Base-by-base conservation (phyloP, 2,329 filamentous ascomycete species). In the Alternaria sp. region DNA sequence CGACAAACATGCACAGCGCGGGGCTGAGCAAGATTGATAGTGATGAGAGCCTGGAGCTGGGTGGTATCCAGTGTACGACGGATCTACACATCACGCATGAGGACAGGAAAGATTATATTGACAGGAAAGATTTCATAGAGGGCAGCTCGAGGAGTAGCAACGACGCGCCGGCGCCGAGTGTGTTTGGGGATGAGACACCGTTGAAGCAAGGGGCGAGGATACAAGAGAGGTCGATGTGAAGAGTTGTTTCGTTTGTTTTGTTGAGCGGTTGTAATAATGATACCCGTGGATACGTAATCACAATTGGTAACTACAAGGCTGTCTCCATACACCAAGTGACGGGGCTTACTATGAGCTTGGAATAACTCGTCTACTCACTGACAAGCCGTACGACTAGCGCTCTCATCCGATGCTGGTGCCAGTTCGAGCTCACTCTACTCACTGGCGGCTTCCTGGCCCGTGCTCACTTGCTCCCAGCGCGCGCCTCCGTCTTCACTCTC, bases 101-200 rank as follows among this genome's bases (percentile, higher is more conserved):
- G 13, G 60, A 62, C 0, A 43, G 59, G 36, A 61, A 66, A 10
- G 60, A 62, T 6, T 54, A 32, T 12, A 3, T 23, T 5, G 57
- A 60, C 4, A 50, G 56, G 28, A 55, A 49, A 12, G 61, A 63
- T 17, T 62, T 59, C n/a, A 26, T 44, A 19, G 64, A 52, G 2
- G 50, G 57, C 1, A 71, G 69, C 54, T 70, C 68, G 44, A 59
- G 67, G 49, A 72, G 70, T 17, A 70, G 66, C 15, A 64, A 67
- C 5, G 74, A 76, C 49, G 65, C 62, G 28, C 59, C 63, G 17
- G 23, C 50, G 45, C 57, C 63, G n/a, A 65, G 63, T n/a, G 66
- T 69, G 54, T 77, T 72, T 62, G 74, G 69, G 1, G 74, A 77
- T 54, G 74, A 77, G 46, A 70, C 62, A 5, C 73, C 73, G 6